Percentiles rank a stretch among this genome's conserved stretches.
These are phyloP conservation scores for Melaleuca alternifolia DNA, from an alignment of 345 rosid genomes.

Conservation along the genomic window DNA sequence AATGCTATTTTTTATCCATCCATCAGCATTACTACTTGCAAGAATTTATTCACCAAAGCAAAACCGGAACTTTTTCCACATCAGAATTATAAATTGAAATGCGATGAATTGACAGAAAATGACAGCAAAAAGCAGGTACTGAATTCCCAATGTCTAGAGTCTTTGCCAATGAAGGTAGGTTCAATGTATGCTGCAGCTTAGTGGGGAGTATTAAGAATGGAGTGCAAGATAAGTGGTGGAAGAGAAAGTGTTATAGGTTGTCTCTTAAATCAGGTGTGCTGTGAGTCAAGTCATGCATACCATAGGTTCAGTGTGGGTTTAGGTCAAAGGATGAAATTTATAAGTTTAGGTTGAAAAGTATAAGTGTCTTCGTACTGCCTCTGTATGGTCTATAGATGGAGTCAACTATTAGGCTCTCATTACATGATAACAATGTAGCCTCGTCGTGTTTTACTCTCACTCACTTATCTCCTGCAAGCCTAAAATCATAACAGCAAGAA, in stretches of 20 bases:
- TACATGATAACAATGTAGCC: too few species aligned
- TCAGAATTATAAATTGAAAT: background rate
- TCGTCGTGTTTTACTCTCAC: too few species aligned
- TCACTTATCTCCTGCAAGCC: too few species aligned
- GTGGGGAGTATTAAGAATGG: background rate
- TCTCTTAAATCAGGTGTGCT: background rate
- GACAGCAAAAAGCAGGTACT: background rate
- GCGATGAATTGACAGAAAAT: background rate
- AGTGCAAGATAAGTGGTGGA: background rate
- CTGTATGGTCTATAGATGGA: background rate
- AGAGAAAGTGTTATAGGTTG: background rate
- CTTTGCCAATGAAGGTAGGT: background rate
- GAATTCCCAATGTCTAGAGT: background rate
- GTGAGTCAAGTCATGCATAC: background rate
- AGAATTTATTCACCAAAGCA: background rate
- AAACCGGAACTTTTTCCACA: background rate
- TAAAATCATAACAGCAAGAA: too few species aligned
- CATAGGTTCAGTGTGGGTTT: background rate
- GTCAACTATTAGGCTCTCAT: background rate
- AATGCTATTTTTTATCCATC: background rate
- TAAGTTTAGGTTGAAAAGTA: background rate
- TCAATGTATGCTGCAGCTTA: background rate
- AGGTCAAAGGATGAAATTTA: background rate
- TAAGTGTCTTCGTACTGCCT: background rate
- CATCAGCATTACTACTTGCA: background rate